Conservation (phyloP, 129 eudicot species). For the Flaveria robusta region DNA sequence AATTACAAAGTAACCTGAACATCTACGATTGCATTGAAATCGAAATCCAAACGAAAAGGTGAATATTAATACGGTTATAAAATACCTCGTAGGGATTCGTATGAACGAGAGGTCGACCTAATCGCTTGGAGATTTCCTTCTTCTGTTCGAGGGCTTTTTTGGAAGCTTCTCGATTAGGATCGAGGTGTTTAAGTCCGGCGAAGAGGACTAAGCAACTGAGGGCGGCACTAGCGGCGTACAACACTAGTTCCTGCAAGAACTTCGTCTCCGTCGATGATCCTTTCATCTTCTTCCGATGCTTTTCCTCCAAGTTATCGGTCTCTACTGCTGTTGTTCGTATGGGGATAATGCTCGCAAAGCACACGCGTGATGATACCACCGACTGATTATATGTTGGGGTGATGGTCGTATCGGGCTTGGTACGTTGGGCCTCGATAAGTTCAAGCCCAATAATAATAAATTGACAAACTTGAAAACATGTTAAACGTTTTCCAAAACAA, state of each 20-base stretch:
- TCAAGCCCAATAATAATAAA: no score
- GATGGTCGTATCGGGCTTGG: no score
- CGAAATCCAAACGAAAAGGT: no score
- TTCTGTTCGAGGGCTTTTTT: constrained; percentile 83
- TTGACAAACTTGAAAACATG: no score
- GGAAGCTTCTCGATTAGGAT: constrained; percentile 91
- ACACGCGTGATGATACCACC: no score
- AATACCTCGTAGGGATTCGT: constrained; percentile 83
- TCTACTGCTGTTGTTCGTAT: no score
- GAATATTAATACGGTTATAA: not conserved
- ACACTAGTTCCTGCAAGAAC: constrained; percentile 65
- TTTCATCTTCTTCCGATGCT: constrained; percentile 17
- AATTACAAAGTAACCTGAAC: no score
- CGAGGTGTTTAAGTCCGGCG: constrained; percentile 65
- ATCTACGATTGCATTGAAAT: no score
- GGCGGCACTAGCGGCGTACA: constrained; percentile 96
- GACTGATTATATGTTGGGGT: no score
- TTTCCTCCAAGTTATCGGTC: not conserved
- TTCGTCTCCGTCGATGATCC: constrained; percentile 50
- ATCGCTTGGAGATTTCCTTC: constrained; percentile 79
- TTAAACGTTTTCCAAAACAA: no score
- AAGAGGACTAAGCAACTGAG: constrained; percentile 73
- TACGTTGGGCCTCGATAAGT: no score
- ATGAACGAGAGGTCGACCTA: constrained; percentile 83
- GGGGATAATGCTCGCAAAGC: no score